Base-by-base conservation (phyloP, 2,329 filamentous ascomycete species). In the Ophiostoma populinum region DNA sequence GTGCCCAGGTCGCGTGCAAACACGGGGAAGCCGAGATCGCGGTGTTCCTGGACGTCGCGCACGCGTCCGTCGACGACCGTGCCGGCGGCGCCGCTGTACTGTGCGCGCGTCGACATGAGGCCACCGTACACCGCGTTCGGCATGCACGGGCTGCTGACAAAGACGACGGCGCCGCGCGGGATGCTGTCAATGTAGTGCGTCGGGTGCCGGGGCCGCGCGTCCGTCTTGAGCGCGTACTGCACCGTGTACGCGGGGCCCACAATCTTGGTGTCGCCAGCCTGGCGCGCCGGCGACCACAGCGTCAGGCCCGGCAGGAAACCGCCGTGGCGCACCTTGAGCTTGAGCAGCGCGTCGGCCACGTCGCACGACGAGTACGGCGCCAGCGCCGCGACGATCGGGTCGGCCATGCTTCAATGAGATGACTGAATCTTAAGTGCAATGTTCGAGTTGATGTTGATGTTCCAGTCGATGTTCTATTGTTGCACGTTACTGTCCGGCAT, bases 191-290 rank as follows among this genome's bases (percentile, higher is more conserved):
- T 67, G 35, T 67, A 69, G 39, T 67, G 62, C 0, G 51, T 54
- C 9, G 53, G 45, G 16, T 55, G 49, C 44, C 62, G 65, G 0
- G 63, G 58, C 6, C 54, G 51, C 8, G 60, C 56, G 40, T 66
- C 60, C 31, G 56, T 53, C 30, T 62, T 53, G 4, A 54, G 54
- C 11, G 58, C 63, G 42, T 67, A 69, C 42, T 61, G 55, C 34
- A 70, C 65, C 0, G 64, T 70, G 42, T 65, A 67, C 6, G 63
- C 67, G 9, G 61, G 64, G 4, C 67, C 67, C 15, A 65, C 54
- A 37, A 70, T 63, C 48, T 65, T 68, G 26, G 64, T 64, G 9
- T 51, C 42, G 5, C 63, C 64, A 15, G 55, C 55, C 50, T 67
- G 63, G 25, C 59, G 58, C 33, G 57, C 49, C 1, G 66, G 65